Conservation (phyloP, 1,284 basidiomycete genomes). For the Apiotrichum gracile region DNA sequence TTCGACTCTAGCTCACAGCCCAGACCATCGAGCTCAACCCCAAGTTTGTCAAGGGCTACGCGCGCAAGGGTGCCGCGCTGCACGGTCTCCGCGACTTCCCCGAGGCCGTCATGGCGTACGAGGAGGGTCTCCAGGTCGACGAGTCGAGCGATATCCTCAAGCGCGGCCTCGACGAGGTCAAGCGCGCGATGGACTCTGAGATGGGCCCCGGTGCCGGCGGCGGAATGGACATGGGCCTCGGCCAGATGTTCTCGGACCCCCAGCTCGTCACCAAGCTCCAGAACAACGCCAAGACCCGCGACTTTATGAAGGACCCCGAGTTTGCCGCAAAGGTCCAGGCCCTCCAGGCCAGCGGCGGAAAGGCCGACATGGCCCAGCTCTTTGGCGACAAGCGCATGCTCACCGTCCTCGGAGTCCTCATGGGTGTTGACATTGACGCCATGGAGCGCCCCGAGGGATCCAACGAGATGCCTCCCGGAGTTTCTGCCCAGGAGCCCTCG, state of each 20-base stretch:
- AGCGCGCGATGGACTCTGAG: constrained; percentile 55
- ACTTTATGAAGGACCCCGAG: constrained; percentile 71
- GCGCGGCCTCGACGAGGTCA: constrained; percentile 82
- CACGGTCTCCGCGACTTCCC: constrained; percentile 74
- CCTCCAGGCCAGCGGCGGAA: constrained; percentile 46
- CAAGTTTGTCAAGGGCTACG: constrained; percentile 84
- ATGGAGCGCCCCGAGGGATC: constrained; percentile 80
- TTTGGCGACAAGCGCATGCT: constrained; percentile 87
- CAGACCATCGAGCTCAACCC: constrained; percentile 66
- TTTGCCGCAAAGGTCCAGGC: constrained; percentile 61
- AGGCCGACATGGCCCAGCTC: constrained; percentile 44
- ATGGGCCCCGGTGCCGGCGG: constrained; percentile 31
- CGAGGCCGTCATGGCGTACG: constrained; percentile 63
- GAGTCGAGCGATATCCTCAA: constrained; percentile 68
- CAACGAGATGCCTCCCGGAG: constrained; percentile 65
- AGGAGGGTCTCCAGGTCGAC: constrained; percentile 73
- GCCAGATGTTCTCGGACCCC: constrained; percentile 79
- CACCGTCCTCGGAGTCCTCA: constrained; percentile 76
- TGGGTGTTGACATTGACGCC: constrained; percentile 84
- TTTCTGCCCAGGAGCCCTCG: constrained; percentile 20
- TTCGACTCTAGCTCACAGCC: constrained; percentile 5
- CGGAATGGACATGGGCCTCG: constrained; percentile 54
- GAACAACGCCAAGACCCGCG: constrained; percentile 75
- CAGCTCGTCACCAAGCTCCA: constrained; percentile 76
- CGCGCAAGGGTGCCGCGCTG: constrained; percentile 88